phyloP scores from a whole-genome alignment of 2,329 filamentous ascomycete species.

The Penicillium nordicum region DNA sequence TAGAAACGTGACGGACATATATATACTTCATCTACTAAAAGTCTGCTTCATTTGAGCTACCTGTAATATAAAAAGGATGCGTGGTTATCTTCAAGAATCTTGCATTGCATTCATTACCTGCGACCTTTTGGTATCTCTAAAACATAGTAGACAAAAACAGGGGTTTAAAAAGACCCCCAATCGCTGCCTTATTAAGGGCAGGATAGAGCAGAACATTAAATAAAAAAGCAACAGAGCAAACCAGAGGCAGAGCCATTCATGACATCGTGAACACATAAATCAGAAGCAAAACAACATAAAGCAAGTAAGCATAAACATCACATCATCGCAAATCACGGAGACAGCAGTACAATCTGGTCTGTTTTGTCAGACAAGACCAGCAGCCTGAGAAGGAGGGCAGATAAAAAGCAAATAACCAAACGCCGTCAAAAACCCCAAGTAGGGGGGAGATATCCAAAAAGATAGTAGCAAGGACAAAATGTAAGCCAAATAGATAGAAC shows the following conservation, averaged over 20 bases:
- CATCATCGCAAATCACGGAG: slow-evolving; percentile 14
- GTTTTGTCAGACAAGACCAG: slow-evolving; percentile 11
- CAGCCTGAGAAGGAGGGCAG: slow-evolving; percentile 5
- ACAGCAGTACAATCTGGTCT: slow-evolving; percentile 1
- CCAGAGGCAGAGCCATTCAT: slow-evolving; percentile 10
- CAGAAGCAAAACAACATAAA: slow-evolving; percentile 5
- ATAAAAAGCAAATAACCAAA: neutral
- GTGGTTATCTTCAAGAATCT: neutral
- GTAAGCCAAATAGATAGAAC: neutral
- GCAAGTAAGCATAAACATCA: slow-evolving; percentile 16
- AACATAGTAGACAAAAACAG: neutral
- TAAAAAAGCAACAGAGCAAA: neutral
- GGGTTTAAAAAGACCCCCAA: neutral
- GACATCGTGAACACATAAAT: slow-evolving; percentile 21
- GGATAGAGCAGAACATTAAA: neutral
- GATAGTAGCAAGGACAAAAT: neutral
- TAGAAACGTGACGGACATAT: neutral
- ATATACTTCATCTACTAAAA: neutral
- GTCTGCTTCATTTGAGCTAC: neutral
- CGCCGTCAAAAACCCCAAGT: neutral
- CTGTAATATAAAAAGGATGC: neutral
- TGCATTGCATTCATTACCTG: neutral
- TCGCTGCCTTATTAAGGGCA: neutral
- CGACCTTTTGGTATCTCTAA: neutral
- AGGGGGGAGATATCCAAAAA: neutral